Conservation (phyloP, 2,329 filamentous ascomycete genomes). For the Aplosporella prunicola region DNA sequence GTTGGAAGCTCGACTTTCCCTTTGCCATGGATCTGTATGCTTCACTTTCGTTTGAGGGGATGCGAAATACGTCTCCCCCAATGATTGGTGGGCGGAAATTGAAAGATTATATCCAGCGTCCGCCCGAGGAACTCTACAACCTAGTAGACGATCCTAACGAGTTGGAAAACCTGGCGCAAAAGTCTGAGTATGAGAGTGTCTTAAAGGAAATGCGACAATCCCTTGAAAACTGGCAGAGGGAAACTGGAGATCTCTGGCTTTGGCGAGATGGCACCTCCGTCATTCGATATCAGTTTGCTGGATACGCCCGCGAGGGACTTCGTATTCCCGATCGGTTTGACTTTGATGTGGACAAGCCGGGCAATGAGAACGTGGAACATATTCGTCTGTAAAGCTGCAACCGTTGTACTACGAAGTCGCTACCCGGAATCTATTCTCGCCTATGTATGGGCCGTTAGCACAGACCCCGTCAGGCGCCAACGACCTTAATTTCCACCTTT, state of each 20-base stretch:
- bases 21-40: constrained; percentile 40
- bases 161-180: constrained; percentile 4
- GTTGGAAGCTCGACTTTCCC: constrained; percentile 42
- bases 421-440: too few species aligned
- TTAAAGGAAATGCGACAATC: background rate
- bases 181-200: background rate
- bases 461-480: too few species aligned
- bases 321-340: constrained; percentile 6
- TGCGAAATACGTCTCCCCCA: constrained; percentile 29
- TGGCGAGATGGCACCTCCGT: constrained; percentile 2
- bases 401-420: too few species aligned
- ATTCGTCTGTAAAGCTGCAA: too few species aligned
- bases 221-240: constrained; percentile 1
- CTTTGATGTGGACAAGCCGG: background rate
- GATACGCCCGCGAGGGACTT: background rate
- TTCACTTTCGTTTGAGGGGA: constrained; percentile 35
- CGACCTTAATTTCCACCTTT: too few species aligned
- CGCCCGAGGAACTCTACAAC: constrained; percentile 40
- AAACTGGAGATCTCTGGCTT: constrained; percentile 1
- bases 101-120: constrained; percentile 35
- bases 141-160: constrained; percentile 24
- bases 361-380: background rate
- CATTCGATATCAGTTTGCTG: background rate
- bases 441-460: too few species aligned
- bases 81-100: constrained; percentile 35